Evolutionary conservation across 345 rosid species (phyloP).

Genomic region (Noccaea bulbosa): DNA sequence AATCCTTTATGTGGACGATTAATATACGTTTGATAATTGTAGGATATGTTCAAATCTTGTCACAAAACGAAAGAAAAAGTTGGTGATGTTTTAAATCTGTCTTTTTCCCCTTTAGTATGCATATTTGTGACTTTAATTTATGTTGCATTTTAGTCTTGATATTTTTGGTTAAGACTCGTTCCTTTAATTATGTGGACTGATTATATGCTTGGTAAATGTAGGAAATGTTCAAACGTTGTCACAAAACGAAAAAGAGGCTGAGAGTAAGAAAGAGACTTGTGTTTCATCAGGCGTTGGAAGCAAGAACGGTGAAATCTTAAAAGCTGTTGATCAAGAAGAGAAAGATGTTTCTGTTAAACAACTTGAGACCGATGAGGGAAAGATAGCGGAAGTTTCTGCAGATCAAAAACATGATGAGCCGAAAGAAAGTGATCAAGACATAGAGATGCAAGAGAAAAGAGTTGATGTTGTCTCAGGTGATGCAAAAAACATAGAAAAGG

Average conservation of each 20-base stretch:
- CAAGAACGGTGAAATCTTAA: too few species aligned
- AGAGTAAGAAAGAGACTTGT: not conserved
- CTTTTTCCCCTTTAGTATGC: too few species aligned
- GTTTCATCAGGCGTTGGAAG: not conserved
- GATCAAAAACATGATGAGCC: constrained; percentile 4
- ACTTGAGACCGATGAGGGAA: not conserved
- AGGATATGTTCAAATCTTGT: too few species aligned
- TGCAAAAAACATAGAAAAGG: not conserved
- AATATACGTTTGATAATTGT: too few species aligned
- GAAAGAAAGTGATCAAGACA: too few species aligned
- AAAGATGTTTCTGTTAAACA: not conserved
- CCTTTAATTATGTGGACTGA: too few species aligned
- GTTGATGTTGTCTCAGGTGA: constrained; percentile 1
- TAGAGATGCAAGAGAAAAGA: constrained; percentile 5
- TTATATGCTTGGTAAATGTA: not conserved
- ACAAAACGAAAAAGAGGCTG: not conserved
- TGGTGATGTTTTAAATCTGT: too few species aligned
- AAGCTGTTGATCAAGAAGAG: not conserved
- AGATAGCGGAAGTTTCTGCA: constrained; percentile 7
- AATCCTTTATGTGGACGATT: too few species aligned
- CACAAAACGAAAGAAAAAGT: too few species aligned
- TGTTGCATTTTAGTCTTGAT: too few species aligned
- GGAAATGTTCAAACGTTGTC: not conserved
- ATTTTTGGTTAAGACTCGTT: too few species aligned
- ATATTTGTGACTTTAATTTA: too few species aligned